Conservation (phyloP, 495 filamentous ascomycete genomes). For the Neurospora sp. region DNA sequence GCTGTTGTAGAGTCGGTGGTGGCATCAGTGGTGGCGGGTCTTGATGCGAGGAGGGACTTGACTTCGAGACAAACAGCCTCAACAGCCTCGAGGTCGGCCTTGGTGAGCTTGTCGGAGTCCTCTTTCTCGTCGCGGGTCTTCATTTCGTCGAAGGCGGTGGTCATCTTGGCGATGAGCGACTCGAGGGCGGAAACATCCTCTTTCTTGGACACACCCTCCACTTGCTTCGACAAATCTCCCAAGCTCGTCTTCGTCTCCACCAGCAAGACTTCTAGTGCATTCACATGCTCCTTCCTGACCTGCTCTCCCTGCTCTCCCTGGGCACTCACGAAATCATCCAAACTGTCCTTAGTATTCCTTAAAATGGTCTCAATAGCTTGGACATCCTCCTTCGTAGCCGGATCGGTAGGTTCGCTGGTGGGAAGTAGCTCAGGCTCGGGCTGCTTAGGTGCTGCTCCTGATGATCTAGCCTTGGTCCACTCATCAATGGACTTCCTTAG, state of each 20-base stretch:
- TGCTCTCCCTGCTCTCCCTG: slow-evolving; percentile 41
- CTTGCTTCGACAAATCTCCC: slow-evolving; percentile 42
- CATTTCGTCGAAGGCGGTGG: slow-evolving; percentile 63
- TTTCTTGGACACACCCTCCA: slow-evolving; percentile 59
- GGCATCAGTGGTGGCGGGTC: background rate
- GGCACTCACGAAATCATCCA: slow-evolving; percentile 55
- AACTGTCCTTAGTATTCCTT: slow-evolving; percentile 68
- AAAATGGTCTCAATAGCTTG: slow-evolving; percentile 84
- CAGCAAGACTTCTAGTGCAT: slow-evolving; percentile 58
- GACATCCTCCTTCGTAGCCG: slow-evolving; percentile 61
- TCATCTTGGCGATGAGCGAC: slow-evolving; percentile 64
- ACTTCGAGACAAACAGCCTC: slow-evolving; percentile 71
- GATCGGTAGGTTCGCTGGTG: slow-evolving; percentile 19
- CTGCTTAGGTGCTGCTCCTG: slow-evolving; percentile 3
- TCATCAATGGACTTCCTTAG: background rate
- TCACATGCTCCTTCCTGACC: slow-evolving; percentile 60
- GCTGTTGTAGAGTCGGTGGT: background rate
- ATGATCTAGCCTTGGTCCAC: background rate
- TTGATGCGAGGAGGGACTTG: slow-evolving; percentile 51
- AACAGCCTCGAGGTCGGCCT: slow-evolving; percentile 68
- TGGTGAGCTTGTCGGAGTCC: slow-evolving; percentile 56
- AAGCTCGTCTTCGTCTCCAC: slow-evolving; percentile 63
- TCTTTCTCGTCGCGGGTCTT: slow-evolving; percentile 57
- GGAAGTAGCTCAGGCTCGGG: slow-evolving; percentile 7
- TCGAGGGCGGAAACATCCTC: slow-evolving; percentile 70